Evolutionary conservation across 2,329 filamentous ascomycete species (phyloP).

Genomic region (Xylaria sp.): DNA sequence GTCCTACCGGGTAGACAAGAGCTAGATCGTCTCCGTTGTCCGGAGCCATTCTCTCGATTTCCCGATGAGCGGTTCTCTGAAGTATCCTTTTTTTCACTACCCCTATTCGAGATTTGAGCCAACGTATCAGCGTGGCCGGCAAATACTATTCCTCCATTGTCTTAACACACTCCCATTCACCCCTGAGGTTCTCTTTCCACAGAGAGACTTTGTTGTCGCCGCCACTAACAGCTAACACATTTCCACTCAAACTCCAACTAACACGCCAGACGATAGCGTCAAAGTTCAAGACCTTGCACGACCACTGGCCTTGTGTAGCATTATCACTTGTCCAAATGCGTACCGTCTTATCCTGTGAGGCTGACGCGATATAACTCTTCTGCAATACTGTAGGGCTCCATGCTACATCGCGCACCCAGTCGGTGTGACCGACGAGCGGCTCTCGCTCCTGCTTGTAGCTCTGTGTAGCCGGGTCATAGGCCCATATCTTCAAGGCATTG

Average conservation of each 20-base stretch:
- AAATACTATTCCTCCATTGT: conserved; percentile 83
- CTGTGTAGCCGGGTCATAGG: conserved; percentile 73
- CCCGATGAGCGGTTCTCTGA: conserved; percentile 1
- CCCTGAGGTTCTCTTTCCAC: conserved; percentile 98
- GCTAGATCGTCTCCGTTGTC: conserved; percentile 31
- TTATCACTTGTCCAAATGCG: conserved; percentile 92
- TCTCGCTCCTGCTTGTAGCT: conserved; percentile 71
- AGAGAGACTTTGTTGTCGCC: conserved; percentile 96
- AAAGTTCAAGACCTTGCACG: conserved; percentile 85
- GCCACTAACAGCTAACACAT: conserved; percentile 92
- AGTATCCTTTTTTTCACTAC: conserved; percentile 13
- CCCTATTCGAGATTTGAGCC: conserved; percentile 9
- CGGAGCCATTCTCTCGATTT: background rate
- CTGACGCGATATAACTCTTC: conserved; percentile 96
- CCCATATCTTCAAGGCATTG: conserved; percentile 94
- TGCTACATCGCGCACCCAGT: conserved; percentile 98
- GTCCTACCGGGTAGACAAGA: conserved; percentile 19
- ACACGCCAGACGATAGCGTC: conserved; percentile 94
- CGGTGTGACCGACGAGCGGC: conserved; percentile 81
- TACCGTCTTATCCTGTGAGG: conserved; percentile 96
- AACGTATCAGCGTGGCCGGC: background rate
- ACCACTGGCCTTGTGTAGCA: conserved; percentile 78
- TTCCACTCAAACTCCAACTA: conserved; percentile 97
- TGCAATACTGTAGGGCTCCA: conserved; percentile 96
- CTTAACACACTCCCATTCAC: conserved; percentile 97